Evolutionary conservation across 1,284 basidiomycete genomes (phyloP).

Genomic region (Pascua guehoae): DNA sequence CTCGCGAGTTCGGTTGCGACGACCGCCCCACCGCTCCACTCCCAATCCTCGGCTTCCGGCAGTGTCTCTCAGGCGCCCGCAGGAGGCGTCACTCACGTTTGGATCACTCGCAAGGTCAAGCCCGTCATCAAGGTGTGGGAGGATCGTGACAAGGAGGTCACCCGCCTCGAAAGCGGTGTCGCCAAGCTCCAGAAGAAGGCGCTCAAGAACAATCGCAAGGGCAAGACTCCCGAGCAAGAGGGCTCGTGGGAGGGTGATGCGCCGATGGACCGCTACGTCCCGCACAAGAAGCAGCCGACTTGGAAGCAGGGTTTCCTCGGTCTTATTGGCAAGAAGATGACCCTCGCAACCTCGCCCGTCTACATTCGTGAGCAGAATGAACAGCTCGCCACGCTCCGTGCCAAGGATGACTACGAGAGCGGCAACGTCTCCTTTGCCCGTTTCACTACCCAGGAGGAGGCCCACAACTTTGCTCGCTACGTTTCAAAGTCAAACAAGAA

Average conservation of each 20-base stretch:
- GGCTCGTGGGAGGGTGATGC: conserved; percentile 25
- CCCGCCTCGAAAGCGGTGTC: conserved; percentile 81
- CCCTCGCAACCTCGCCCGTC: conserved; percentile 53
- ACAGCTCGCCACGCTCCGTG: conserved; percentile 55
- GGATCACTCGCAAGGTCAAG: conserved; percentile 82
- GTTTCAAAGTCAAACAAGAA: conserved; percentile 51
- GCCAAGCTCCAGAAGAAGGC: conserved; percentile 70
- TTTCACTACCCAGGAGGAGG: conserved; percentile 70
- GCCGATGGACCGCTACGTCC: conserved; percentile 51
- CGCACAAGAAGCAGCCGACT: conserved; percentile 54
- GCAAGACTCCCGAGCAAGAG: conserved; percentile 49
- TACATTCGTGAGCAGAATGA: conserved; percentile 54
- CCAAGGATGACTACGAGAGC: conserved; percentile 51
- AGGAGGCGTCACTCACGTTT: conserved; percentile 73
- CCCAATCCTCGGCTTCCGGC: background rate
- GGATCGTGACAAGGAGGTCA: conserved; percentile 67
- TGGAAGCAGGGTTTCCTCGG: conserved; percentile 59
- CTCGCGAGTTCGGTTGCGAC: conserved; percentile 52
- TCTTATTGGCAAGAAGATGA: conserved; percentile 55
- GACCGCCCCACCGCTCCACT: conserved; percentile 22
- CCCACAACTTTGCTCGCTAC: conserved; percentile 60
- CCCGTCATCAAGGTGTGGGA: conserved; percentile 79
- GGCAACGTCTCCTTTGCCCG: conserved; percentile 72
- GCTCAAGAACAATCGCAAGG: conserved; percentile 58
- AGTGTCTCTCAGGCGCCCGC: conserved; percentile 54